Base-by-base conservation (phyloP, 106 monocot genomes). In the Dactylorhiza incarnata region DNA sequence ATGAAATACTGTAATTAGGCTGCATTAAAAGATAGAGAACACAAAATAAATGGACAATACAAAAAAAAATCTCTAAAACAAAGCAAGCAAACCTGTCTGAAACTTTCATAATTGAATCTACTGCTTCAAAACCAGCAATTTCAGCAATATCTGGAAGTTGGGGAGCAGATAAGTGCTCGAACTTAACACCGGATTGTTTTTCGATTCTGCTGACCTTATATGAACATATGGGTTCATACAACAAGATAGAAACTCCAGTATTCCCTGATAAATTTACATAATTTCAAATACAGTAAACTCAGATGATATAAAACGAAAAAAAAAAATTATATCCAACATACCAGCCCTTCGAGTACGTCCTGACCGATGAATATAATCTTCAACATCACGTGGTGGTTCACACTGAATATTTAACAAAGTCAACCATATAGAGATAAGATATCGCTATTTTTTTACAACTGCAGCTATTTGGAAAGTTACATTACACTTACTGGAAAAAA, bases 271-370 rank as follows among this genome's bases (percentile, higher is more conserved):
- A 75, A 74, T 59, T 50, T 54, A 53, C 62, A 44, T 44, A 3
- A 29, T 73, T 44, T 73, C 24, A 24, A 75, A 68, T 7, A 72
- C 23, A 79, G 68, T 3, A 51, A 49, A 47, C 5, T 49, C 17
- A 45, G 4, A 55, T 49, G 20, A 67, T 45, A 29, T 29, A 55
- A 14, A 52, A 52, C 51, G 51, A 12, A 51, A 4, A 51, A 19
- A 23, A 77, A 15, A 58, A 56, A 15, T n/a, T 15, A 25, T 56
- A 51, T 54, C 59, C 23, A 22, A 24, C 48, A 43, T 92, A 95
- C 95, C 95, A 55, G 95, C 95, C 76, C 95, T 86, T 37, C 95
- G 92, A 69, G 95, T 95, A 26, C 95, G 90, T 6, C 95, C 95
- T 46, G 95, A 95, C 29, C 95, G 86, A 79, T 95, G 92, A 26